A percentile compares a stretch with the other conserved stretches of the same genome.
phyloP scores from a whole-genome alignment of 371 early-diverging fungal genomes.

The Cokeromyces recurvatus region DNA sequence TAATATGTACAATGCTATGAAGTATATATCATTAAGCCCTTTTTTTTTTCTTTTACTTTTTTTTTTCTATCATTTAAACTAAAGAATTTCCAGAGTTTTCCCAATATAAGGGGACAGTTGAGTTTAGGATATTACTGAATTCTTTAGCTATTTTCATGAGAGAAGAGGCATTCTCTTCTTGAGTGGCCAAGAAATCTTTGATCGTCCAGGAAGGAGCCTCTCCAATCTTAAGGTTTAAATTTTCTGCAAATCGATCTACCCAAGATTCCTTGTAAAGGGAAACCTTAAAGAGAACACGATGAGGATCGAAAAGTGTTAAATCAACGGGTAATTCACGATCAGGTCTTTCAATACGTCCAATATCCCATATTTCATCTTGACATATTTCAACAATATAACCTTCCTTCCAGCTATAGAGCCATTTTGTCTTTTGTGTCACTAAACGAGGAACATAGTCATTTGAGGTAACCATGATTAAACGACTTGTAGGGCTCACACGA shows the following conservation, averaged over 20 bases:
- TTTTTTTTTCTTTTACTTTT: too few species aligned
- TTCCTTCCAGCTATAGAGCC: slow-evolving; percentile 29
- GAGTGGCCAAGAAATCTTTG: slow-evolving; percentile 23
- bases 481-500: slow-evolving; percentile 10
- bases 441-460: slow-evolving; percentile 19
- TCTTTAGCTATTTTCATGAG: slow-evolving; percentile 23
- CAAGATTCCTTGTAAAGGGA: slow-evolving; percentile 32
- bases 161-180: slow-evolving; percentile 19
- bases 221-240: slow-evolving; percentile 30
- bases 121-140: slow-evolving; percentile 18
- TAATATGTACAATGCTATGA: too few species aligned
- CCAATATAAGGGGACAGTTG: slow-evolving; percentile 29
- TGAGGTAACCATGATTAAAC: slow-evolving; percentile 19
- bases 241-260: slow-evolving; percentile 34
- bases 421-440: slow-evolving; percentile 37
- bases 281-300: slow-evolving; percentile 27
- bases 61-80: too few species aligned
- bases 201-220: slow-evolving; percentile 39
- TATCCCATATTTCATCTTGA: slow-evolving; percentile 40
- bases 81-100: slow-evolving; percentile 3
- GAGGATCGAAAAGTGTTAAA: slow-evolving; percentile 15
- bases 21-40: too few species aligned
- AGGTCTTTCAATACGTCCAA: slow-evolving; percentile 8
- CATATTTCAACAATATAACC: slow-evolving; percentile 34
- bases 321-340: slow-evolving; percentile 29